Evolutionary conservation across 2,329 filamentous ascomycete genomes (phyloP).

Genomic region (Aspergillus ochraceus): DNA sequence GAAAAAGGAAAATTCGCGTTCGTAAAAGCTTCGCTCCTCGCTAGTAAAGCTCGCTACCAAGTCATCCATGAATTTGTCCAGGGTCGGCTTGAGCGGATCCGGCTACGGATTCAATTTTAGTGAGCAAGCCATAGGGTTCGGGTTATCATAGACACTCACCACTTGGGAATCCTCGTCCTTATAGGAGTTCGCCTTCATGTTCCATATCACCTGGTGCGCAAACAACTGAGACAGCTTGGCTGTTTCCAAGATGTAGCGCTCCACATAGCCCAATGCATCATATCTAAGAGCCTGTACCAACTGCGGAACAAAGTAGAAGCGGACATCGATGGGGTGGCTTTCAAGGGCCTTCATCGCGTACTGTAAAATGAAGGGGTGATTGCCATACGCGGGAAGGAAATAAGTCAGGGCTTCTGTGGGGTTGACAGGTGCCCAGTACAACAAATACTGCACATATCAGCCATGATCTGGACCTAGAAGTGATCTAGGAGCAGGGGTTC

Average conservation of each 20-base stretch:
- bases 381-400: constrained; percentile 86
- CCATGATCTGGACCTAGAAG: neutral
- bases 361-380: constrained; percentile 90
- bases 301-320: constrained; percentile 98
- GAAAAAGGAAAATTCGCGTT: constrained; percentile 97
- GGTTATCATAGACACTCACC: constrained; percentile 49
- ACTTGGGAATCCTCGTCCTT: constrained; percentile 92
- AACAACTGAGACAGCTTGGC: constrained; percentile 98
- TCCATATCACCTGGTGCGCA: constrained; percentile 99
- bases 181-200: constrained; percentile 98
- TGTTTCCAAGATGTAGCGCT: constrained; percentile 94
- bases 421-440: constrained; percentile 92
- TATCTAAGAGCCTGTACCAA: constrained; percentile 95
- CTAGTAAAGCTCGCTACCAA: constrained; percentile 79
- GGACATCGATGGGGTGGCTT: constrained; percentile 91
- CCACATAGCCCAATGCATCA: constrained; percentile 89
- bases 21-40: constrained; percentile 81
- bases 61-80: constrained; percentile 84
- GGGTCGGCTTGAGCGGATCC: constrained; percentile 86
- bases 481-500: constrained; percentile 4
- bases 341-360: constrained; percentile 96
- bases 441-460: constrained; percentile 63
- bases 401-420: constrained; percentile 91
- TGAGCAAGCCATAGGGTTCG: neutral
- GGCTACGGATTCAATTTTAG: constrained; percentile 53